Evolutionary conservation across 129 eudicot genomes (phyloP).

Genomic region (Arctium minus): DNA sequence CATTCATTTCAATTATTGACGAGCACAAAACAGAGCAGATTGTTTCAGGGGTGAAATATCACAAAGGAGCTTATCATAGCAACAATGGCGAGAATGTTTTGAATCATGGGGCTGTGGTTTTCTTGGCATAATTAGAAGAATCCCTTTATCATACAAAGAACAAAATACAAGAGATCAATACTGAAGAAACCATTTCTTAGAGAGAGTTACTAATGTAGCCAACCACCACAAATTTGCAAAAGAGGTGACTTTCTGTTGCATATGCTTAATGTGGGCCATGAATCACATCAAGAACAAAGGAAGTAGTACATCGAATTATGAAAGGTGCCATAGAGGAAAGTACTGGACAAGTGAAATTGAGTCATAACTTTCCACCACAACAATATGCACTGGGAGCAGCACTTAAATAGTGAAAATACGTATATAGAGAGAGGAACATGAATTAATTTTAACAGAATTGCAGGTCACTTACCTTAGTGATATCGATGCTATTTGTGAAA

Average conservation of each 20-base stretch:
- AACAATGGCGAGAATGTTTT: no score
- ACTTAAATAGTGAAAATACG: neutral
- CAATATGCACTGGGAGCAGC: neutral
- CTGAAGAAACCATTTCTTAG: no score
- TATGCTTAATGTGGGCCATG: neutral
- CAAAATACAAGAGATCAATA: no score
- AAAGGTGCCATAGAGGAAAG: neutral
- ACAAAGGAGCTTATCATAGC: neutral
- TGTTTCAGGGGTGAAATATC: neutral
- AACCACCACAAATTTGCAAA: no score
- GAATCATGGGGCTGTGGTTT: no score
- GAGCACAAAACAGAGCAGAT: neutral
- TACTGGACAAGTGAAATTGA: no score
- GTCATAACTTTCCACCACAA: neutral
- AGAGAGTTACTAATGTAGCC: no score
- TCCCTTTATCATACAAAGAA: no score
- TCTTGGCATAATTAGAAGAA: no score
- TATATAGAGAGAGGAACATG: neutral
- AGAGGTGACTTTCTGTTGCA: neutral
- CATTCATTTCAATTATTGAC: neutral
- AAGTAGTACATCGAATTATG: neutral
- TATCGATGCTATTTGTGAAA: constrained; percentile 56
- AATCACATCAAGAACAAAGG: neutral
- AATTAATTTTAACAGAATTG: neutral
- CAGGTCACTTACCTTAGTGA: constrained; percentile 47